Conservation (phyloP, 805 yeast genomes). For the Wickerhamomyces mucosus region DNA sequence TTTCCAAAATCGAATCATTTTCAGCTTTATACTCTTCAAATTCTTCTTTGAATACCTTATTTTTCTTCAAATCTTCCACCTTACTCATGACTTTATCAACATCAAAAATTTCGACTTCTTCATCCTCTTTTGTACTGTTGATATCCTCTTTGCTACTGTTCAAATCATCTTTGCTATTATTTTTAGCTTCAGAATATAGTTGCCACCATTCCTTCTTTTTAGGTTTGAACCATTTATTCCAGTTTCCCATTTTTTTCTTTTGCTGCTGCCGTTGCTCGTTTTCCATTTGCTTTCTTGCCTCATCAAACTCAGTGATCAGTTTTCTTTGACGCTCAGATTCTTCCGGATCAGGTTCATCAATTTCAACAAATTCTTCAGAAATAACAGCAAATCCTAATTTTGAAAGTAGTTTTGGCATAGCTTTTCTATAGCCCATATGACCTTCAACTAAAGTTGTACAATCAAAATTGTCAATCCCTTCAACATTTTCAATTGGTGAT, state of each 20-base stretch:
- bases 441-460: conserved; percentile 86
- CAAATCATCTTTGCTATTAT: conserved; percentile 8
- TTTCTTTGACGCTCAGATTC: conserved; percentile 75
- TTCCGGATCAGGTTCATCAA: conserved; percentile 93
- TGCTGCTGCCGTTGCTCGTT: conserved; percentile 26
- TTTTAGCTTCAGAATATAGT: conserved; percentile 19
- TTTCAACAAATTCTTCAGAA: conserved; percentile 87
- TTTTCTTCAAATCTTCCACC: conserved; percentile 6
- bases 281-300: conserved; percentile 59
- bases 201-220: conserved; percentile 53
- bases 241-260: conserved; percentile 26
- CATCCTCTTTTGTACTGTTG: background rate
- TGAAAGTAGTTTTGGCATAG: conserved; percentile 75
- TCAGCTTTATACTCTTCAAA: background rate
- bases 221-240: conserved; percentile 39
- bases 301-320: conserved; percentile 76
- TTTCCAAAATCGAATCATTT: no score
- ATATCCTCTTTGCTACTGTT: background rate
- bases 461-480: conserved; percentile 75
- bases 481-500: conserved; percentile 55
- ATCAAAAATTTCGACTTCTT: no score
- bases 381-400: conserved; percentile 70
- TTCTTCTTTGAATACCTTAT: conserved; percentile 1
- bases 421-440: conserved; percentile 94
- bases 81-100: conserved; percentile 12